These are phyloP conservation scores for Fusarium sp. DNA, from an alignment of 2,329 filamentous ascomycete species.

Conservation along the genomic window DNA sequence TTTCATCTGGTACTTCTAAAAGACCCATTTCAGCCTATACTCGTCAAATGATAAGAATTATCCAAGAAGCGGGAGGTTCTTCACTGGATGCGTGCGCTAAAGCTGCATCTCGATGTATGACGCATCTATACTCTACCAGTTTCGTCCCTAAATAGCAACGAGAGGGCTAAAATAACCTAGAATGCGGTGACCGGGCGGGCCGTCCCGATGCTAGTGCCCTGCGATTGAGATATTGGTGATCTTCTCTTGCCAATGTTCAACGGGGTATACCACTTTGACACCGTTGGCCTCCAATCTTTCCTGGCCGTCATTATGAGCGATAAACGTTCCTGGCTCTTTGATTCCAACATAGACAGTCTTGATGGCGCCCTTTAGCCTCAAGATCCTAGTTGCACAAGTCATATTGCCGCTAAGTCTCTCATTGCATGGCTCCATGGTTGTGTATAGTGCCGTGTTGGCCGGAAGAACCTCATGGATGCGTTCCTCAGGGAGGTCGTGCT, in stretches of 20 bases:
- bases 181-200: too few relatives aligned
- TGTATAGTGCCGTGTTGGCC: slow-evolving; percentile 59
- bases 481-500: slow-evolving; percentile 54
- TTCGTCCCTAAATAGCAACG: background rate
- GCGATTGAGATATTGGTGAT: slow-evolving; percentile 75
- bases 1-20: background rate
- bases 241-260: slow-evolving; percentile 66
- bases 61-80: background rate
- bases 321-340: slow-evolving; percentile 56
- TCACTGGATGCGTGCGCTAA: background rate
- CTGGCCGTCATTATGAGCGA: slow-evolving; percentile 52
- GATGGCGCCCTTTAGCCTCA: slow-evolving; percentile 52
- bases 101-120: too few relatives aligned
- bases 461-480: slow-evolving; percentile 56
- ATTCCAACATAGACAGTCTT: slow-evolving; percentile 59
- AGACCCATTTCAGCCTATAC: background rate
- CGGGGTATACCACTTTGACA: slow-evolving; percentile 45
- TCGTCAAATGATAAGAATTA: background rate
- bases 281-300: slow-evolving; percentile 45
- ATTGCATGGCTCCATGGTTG: slow-evolving; percentile 64
- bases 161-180: too few relatives aligned
- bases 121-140: slow-evolving; percentile 11
- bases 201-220: slow-evolving; percentile 63
- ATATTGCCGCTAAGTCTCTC: slow-evolving; percentile 58
- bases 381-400: slow-evolving; percentile 56